Evolutionary conservation across 192 early-diverging fungal genomes (phyloP).

Genomic region (Podila epicladia): DNA sequence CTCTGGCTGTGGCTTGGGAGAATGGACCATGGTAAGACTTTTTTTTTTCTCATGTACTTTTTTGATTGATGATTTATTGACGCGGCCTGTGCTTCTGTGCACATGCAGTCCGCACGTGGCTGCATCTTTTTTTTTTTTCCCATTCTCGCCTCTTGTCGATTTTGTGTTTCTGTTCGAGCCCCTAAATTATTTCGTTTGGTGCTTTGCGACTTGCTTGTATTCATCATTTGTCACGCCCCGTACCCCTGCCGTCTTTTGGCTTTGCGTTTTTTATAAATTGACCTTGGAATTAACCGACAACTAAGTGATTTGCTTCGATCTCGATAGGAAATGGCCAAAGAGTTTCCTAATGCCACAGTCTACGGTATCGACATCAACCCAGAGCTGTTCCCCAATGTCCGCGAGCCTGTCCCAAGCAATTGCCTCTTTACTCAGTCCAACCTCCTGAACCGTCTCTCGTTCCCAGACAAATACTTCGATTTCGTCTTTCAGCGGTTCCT

Average conservation of each 20-base stretch:
- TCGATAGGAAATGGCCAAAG: slow-evolving; percentile 43
- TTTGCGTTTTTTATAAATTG: too few species aligned
- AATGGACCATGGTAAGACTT: slow-evolving; percentile 48
- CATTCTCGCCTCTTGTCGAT: neutral
- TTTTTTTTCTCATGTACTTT: neutral
- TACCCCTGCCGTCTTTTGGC: too few species aligned
- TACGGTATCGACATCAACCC: slow-evolving; percentile 51
- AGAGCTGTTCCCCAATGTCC: slow-evolving; percentile 42
- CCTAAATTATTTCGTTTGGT: neutral
- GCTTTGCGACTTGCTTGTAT: neutral
- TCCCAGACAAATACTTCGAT: slow-evolving; percentile 54
- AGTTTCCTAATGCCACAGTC: slow-evolving; percentile 44
- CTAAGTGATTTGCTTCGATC: too few species aligned
- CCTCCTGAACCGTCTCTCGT: slow-evolving; percentile 49
- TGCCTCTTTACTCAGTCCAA: slow-evolving; percentile 50
- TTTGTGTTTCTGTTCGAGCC: too few species aligned
- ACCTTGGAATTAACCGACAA: too few species aligned
- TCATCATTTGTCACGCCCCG: neutral
- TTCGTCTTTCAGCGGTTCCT: slow-evolving; percentile 54
- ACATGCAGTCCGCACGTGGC: slow-evolving; percentile 2
- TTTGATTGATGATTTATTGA: neutral
- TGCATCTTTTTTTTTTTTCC: neutral
- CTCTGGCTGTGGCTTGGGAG: slow-evolving; percentile 49
- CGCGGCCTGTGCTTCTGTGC: slow-evolving; percentile 2
- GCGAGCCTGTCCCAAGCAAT: slow-evolving; percentile 41